phyloP scores from a whole-genome alignment of 2,329 filamentous ascomycete genomes.

The Aspergillus puulaauensis region DNA sequence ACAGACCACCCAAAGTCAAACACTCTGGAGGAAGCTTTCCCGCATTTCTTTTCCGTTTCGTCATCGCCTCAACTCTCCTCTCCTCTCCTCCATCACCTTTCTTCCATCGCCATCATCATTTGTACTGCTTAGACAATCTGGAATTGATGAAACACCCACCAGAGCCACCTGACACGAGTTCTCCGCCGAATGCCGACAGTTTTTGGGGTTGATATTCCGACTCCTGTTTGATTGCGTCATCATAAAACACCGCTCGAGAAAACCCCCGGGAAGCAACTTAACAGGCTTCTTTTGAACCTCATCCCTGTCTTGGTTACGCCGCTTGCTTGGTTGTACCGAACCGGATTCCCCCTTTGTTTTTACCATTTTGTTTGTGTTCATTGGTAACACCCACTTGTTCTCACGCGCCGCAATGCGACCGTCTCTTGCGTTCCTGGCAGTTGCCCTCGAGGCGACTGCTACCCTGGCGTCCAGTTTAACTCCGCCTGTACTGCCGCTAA shows the following conservation, averaged over 20 bases:
- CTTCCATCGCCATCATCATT: not conserved
- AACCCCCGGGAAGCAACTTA: not conserved
- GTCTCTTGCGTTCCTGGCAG: slow-evolving; percentile 31
- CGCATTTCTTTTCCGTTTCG: slow-evolving; percentile 7
- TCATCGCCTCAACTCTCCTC: not conserved
- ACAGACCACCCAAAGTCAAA: not conserved
- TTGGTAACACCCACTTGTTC: not conserved
- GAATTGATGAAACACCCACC: not conserved
- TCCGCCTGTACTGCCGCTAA: slow-evolving; percentile 69
- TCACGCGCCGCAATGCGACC: slow-evolving; percentile 28
- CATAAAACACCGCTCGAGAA: not conserved
- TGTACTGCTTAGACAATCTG: not conserved
- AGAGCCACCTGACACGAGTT: not conserved
- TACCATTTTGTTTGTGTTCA: not conserved
- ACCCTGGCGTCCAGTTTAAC: slow-evolving; percentile 53
- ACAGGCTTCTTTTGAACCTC: not conserved
- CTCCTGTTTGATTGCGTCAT: slow-evolving; percentile 15
- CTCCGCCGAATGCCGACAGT: not conserved
- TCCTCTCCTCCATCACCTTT: not conserved
- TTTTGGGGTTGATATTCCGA: not conserved
- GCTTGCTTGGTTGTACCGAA: not conserved
- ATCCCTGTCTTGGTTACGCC: slow-evolving; percentile 1
- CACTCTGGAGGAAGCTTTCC: slow-evolving; percentile 7
- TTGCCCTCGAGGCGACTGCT: slow-evolving; percentile 42
- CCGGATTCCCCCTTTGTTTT: not conserved